phyloP scores from a whole-genome alignment of 306 rosid species.

The Gynostemma pentaphyllum region DNA sequence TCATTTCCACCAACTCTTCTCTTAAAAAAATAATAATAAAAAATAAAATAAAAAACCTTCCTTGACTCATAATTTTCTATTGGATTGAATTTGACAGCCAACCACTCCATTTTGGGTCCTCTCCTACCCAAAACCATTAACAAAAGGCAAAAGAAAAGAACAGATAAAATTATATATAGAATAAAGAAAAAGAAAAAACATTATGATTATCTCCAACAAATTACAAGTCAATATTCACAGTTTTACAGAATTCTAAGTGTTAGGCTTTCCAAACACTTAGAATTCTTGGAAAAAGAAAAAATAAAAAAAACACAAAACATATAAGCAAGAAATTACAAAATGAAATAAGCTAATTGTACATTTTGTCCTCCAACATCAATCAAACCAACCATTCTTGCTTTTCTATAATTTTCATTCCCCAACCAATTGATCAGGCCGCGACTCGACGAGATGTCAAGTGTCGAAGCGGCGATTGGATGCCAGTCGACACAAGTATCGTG shows the following conservation, averaged over 20 bases:
- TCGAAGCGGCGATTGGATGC: conserved; percentile 54
- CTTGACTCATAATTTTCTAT: not conserved
- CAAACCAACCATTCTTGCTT: not conserved
- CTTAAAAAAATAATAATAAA: too few relatives aligned
- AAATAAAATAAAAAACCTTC: too few relatives aligned
- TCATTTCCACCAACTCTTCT: not conserved
- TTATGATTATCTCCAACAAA: not conserved
- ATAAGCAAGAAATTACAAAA: not conserved
- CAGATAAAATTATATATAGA: not conserved
- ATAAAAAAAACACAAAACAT: not conserved
- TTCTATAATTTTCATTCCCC: too few relatives aligned
- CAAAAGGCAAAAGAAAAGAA: not conserved
- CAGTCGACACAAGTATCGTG: conserved; percentile 37
- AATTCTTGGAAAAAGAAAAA: too few relatives aligned
- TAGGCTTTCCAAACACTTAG: not conserved
- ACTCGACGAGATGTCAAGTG: conserved; percentile 27
- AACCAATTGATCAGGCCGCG: conserved; percentile 16
- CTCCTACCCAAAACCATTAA: not conserved
- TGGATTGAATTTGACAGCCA: conserved; percentile 1
- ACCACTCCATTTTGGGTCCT: not conserved
- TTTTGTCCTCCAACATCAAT: too few relatives aligned
- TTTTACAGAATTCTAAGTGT: not conserved
- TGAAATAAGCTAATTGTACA: not conserved
- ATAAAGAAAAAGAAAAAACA: not conserved
- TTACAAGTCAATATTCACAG: conserved; percentile 3